Percentiles rank a stretch among this genome's conserved stretches.
phyloP scores from a whole-genome alignment of 108 stramenopile genomes.

The Thalassiosira profunda region DNA sequence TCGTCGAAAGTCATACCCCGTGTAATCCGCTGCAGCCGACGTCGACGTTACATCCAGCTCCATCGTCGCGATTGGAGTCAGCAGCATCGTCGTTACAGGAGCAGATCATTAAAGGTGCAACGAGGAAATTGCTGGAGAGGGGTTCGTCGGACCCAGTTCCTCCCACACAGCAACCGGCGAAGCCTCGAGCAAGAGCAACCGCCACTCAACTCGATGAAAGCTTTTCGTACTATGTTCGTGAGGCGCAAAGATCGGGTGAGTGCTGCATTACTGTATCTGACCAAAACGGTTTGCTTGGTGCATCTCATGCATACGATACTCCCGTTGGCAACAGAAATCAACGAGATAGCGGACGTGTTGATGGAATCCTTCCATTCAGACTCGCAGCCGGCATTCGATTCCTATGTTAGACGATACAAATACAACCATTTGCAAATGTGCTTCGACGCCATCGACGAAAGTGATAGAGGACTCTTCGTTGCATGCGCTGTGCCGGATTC shows the following conservation, averaged over 20 bases:
- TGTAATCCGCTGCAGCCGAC: too few relatives aligned
- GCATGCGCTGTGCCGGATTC: conserved; percentile 23
- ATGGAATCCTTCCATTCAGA: conserved; percentile 45
- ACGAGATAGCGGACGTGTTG: conserved; percentile 31
- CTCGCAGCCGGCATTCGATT: conserved; percentile 32
- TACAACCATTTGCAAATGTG: conserved; percentile 40
- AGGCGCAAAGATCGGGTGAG: conserved; percentile 32
- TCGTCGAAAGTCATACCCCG: too few relatives aligned
- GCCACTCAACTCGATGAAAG: neutral
- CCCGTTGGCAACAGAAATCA: conserved; percentile 16
- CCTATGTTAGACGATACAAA: conserved; percentile 45
- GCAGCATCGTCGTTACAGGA: too few relatives aligned
- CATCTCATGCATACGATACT: neutral
- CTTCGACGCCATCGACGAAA: conserved; percentile 30
- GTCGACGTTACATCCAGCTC: too few relatives aligned
- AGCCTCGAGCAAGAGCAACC: neutral
- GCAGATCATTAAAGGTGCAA: conserved; percentile 14
- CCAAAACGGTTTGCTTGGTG: neutral
- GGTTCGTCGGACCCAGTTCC: neutral
- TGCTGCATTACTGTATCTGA: neutral
- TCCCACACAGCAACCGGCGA: neutral
- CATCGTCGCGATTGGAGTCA: too few relatives aligned
- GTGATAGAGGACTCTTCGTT: conserved; percentile 32
- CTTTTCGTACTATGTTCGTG: conserved; percentile 32
- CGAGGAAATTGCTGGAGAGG: conserved; percentile 4